Evolutionary conservation across 768 basidiomycete genomes (phyloP).

Genomic region (Boletus edulis): DNA sequence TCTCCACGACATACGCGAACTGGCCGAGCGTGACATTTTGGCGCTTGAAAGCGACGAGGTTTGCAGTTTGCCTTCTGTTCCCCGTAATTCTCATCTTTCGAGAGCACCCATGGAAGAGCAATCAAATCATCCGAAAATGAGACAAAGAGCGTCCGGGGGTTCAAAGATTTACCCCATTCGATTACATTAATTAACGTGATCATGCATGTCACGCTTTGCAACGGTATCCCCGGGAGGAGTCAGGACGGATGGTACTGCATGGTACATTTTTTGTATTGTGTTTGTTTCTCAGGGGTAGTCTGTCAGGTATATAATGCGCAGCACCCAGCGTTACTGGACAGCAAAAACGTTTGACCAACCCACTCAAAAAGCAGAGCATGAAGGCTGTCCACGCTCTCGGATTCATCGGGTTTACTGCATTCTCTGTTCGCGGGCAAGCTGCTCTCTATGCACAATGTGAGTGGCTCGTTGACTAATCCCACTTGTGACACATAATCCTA

Average conservation of each 20-base stretch:
- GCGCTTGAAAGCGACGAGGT: too few species aligned
- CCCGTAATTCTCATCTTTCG: too few species aligned
- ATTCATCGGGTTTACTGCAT: background rate
- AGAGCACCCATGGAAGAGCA: too few species aligned
- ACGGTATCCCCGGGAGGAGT: too few species aligned
- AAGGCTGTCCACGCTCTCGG: slow-evolving; percentile 1
- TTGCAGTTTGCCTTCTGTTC: too few species aligned
- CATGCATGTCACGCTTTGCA: too few species aligned
- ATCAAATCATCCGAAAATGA: too few species aligned
- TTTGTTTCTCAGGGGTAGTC: background rate
- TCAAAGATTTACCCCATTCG: too few species aligned
- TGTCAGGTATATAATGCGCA: slow-evolving; percentile 1
- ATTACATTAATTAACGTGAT: too few species aligned
- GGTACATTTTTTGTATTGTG: background rate
- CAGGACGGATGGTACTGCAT: background rate
- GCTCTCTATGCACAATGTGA: slow-evolving; percentile 12
- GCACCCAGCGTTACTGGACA: background rate
- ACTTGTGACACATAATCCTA: background rate
- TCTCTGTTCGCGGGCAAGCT: slow-evolving; percentile 8
- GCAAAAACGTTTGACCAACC: background rate
- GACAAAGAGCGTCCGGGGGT: too few species aligned
- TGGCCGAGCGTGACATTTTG: too few species aligned
- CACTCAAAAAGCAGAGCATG: background rate
- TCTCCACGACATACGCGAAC: too few species aligned
- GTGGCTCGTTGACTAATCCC: background rate